Evolutionary conservation across 805 yeast genomes (phyloP), one percentile per base, ranked within the genome.

Genomic region (Candida boidinii): DNA sequence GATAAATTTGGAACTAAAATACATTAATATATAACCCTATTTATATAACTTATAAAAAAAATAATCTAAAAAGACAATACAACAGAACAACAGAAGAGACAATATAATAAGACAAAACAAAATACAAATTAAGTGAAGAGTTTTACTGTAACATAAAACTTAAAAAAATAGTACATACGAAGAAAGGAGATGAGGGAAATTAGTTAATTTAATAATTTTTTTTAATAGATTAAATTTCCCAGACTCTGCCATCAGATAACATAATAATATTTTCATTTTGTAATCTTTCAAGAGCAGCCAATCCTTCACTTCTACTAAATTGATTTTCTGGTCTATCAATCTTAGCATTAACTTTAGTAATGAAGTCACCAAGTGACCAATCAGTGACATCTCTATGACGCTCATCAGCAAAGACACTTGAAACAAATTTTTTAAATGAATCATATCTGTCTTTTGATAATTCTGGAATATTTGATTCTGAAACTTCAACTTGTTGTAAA

Each of bases 371-470:
- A 23, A 46, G 9, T 20, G 47, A 45, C 40, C 46, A 54, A 25
- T 44, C 62, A 23, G 66, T 73, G 18, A 64, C 68, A 15, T 62
- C 66, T 35, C 63, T 67, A 5, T 64, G 35, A 15, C 58, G 62
- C 4, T 68, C 56, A 35, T 64, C 64, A 16, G 37, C 30, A 46
- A 70, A 58, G 27, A 74, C 54, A 17, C 52, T 54, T 1, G 79
- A 75, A 15, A 71, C 60, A 10, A 64, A 52, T 38, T 64, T 60
- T 15, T 67, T 64, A 45, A 76, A 66, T 20, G 51, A 45, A n/a
- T 57, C 60, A 32, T 64, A 57, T 42, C 85, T 62, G 14, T 68
- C 61, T 2, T 66, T 64, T 4, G 82, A 73, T 14, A 77, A 62
- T 8, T 54, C 54, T 10, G 62, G 66, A 22, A 46, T 36, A 3